A percentile compares a stretch with the other conserved stretches of the same genome.
Conservation (phyloP, 2,329 filamentous ascomycete genomes). For the Botrytis fragariae region DNA sequence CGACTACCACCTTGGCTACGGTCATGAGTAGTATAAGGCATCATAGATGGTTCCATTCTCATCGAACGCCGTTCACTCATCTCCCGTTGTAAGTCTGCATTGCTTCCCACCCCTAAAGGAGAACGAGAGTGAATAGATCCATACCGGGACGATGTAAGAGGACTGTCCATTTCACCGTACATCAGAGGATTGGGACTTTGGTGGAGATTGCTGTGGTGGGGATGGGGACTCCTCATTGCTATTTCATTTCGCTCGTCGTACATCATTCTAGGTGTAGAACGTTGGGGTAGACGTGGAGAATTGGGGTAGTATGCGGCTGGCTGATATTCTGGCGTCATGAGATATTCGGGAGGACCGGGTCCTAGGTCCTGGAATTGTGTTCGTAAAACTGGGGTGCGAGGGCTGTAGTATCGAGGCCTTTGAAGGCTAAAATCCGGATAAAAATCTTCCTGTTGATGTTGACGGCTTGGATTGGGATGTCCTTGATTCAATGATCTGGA, state of each 20-base stretch:
- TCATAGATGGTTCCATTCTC: not conserved
- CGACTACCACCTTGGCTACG: not conserved
- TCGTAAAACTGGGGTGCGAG: not conserved
- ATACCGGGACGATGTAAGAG: slow-evolving; percentile 14
- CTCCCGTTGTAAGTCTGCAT: not conserved
- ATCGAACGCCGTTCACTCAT: not conserved
- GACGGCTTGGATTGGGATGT: not conserved
- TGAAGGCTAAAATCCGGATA: not conserved
- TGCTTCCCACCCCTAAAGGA: not conserved
- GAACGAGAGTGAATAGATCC: slow-evolving; percentile 12
- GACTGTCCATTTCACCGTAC: slow-evolving; percentile 13
- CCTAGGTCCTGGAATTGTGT: slow-evolving; percentile 13
- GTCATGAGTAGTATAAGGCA: not conserved
- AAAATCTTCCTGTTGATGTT: not conserved
- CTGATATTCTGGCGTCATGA: not conserved
- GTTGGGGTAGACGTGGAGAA: not conserved
- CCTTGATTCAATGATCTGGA: not conserved
- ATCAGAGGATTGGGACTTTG: slow-evolving; percentile 6
- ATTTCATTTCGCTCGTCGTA: slow-evolving; percentile 7
- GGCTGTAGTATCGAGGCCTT: not conserved
- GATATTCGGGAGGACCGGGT: not conserved
- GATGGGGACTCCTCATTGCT: not conserved
- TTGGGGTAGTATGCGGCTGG: not conserved
- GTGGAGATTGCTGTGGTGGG: not conserved
- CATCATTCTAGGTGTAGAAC: slow-evolving; percentile 7